A percentile compares a stretch with the other conserved stretches of the same genome.
These are phyloP conservation scores for Phytophthora citrophthora DNA, from an alignment of 352 stramenopile species.

Conservation along the genomic window DNA sequence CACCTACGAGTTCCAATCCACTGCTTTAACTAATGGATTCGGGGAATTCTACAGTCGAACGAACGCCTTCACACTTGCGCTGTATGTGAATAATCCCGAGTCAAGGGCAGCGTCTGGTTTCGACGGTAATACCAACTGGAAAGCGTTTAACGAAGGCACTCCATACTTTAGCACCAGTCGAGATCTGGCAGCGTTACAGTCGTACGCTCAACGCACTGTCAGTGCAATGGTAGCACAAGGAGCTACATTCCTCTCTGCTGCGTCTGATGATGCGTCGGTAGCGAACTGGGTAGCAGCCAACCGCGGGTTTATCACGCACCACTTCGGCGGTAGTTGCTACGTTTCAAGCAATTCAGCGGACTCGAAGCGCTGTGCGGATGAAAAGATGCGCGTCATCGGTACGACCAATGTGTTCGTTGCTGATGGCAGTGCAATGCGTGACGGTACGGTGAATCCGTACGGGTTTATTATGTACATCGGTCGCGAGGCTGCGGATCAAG, in stretches of 20 bases:
- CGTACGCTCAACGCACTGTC: slow-evolving; percentile 47
- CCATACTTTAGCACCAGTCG: slow-evolving; percentile 47
- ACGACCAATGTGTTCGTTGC: slow-evolving; percentile 72
- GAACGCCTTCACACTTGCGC: slow-evolving; percentile 46
- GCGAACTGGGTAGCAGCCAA: slow-evolving; percentile 54
- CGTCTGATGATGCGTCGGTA: slow-evolving; percentile 31
- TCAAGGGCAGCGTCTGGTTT: slow-evolving; percentile 48
- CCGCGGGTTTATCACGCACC: slow-evolving; percentile 47
- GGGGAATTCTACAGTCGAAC: slow-evolving; percentile 29
- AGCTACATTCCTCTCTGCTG: slow-evolving; percentile 50
- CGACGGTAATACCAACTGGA: slow-evolving; percentile 43
- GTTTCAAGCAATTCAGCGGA: slow-evolving; percentile 49
- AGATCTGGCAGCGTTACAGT: slow-evolving; percentile 62
- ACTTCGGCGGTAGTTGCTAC: slow-evolving; percentile 79
- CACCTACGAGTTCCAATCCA: slow-evolving; percentile 64
- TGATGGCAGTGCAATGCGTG: slow-evolving; percentile 58
- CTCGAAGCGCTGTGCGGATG: slow-evolving; percentile 58
- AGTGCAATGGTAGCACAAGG: slow-evolving; percentile 38
- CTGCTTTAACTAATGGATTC: slow-evolving; percentile 51
- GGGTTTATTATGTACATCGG: slow-evolving; percentile 79
- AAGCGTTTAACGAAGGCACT: slow-evolving; percentile 41
- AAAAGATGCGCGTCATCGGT: slow-evolving; percentile 58
- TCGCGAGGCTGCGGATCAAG: slow-evolving; percentile 48
- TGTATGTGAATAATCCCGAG: slow-evolving; percentile 76
- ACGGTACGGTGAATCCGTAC: slow-evolving; percentile 71